phyloP scores from a whole-genome alignment of 1,284 basidiomycete genomes.

The Boletus albobrunnescens region DNA sequence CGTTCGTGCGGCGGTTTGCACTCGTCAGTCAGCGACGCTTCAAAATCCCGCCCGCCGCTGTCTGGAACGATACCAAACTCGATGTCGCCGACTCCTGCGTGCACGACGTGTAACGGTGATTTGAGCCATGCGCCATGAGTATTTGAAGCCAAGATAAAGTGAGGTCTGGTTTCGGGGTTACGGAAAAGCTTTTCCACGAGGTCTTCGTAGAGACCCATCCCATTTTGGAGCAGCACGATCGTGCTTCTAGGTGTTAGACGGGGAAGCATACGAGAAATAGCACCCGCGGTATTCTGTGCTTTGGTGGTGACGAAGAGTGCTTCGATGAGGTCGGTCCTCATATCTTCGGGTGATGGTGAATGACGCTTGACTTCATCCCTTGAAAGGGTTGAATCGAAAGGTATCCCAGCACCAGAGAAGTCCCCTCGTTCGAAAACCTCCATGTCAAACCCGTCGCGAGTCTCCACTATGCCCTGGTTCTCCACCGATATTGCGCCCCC shows the following conservation, averaged over 20 bases:
- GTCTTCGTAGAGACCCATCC: conserved; percentile 85
- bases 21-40: conserved; percentile 44
- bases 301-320: conserved; percentile 84
- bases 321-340: conserved; percentile 43
- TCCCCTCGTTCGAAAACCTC: conserved; percentile 41
- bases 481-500: conserved; percentile 46
- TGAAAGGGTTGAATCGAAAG: conserved; percentile 18
- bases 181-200: conserved; percentile 70
- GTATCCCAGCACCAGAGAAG: conserved; percentile 26
- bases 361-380: conserved; percentile 9
- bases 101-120: conserved; percentile 57
- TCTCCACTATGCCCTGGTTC: conserved; percentile 40
- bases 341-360: conserved; percentile 20
- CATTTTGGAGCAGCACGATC: conserved; percentile 89
- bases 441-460: conserved; percentile 42
- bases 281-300: conserved; percentile 60
- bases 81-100: conserved; percentile 71
- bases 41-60: conserved; percentile 54
- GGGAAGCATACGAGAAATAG: conserved; percentile 58
- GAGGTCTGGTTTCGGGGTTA: conserved; percentile 69
- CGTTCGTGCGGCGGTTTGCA: conserved; percentile 36
- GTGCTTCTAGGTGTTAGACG: conserved; percentile 71
- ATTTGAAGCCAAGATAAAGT: conserved; percentile 82
- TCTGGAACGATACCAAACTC: conserved; percentile 81
- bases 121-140: conserved; percentile 74